phyloP scores from a whole-genome alignment of 805 yeast genomes.

The Ogataea neopini region DNA sequence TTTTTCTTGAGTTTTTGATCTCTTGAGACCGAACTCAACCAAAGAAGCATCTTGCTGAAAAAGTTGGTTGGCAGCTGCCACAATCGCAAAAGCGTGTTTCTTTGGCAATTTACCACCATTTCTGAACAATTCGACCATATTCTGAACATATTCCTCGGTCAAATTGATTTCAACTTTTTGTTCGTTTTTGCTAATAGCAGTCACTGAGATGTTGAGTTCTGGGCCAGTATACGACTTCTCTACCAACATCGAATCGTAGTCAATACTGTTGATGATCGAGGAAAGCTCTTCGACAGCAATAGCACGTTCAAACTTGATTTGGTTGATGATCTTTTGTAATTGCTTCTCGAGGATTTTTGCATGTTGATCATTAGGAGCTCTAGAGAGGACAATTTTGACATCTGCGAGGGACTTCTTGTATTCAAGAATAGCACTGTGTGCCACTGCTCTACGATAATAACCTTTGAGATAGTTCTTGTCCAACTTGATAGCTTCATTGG shows the following conservation, averaged over 20 bases:
- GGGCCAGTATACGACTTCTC: constrained; percentile 67
- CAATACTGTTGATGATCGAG: constrained; percentile 47
- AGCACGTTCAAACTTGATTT: constrained; percentile 81
- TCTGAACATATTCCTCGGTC: constrained; percentile 57
- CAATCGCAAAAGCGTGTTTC: constrained; percentile 78
- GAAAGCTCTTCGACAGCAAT: constrained; percentile 68
- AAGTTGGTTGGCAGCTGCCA: constrained; percentile 67
- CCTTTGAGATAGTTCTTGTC: constrained; percentile 75
- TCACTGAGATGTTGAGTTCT: constrained; percentile 41
- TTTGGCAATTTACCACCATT: constrained; percentile 75
- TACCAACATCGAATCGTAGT: constrained; percentile 47
- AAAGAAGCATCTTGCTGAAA: constrained; percentile 69
- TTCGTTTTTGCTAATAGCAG: constrained; percentile 31
- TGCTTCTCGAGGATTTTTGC: constrained; percentile 64
- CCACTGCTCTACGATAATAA: constrained; percentile 84
- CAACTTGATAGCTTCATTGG: constrained; percentile 65
- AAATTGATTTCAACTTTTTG: constrained; percentile 40
- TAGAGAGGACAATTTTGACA: constrained; percentile 59
- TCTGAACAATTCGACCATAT: constrained; percentile 71
- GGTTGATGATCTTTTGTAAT: constrained; percentile 64
- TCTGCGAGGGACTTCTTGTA: constrained; percentile 74
- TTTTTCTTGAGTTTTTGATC: constrained; percentile 37
- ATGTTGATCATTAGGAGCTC: constrained; percentile 66
- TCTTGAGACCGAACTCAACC: constrained; percentile 58
- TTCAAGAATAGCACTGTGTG: constrained; percentile 72